Conservation (phyloP, 2,329 filamentous ascomycete species). For the Fusarium floridanum region DNA sequence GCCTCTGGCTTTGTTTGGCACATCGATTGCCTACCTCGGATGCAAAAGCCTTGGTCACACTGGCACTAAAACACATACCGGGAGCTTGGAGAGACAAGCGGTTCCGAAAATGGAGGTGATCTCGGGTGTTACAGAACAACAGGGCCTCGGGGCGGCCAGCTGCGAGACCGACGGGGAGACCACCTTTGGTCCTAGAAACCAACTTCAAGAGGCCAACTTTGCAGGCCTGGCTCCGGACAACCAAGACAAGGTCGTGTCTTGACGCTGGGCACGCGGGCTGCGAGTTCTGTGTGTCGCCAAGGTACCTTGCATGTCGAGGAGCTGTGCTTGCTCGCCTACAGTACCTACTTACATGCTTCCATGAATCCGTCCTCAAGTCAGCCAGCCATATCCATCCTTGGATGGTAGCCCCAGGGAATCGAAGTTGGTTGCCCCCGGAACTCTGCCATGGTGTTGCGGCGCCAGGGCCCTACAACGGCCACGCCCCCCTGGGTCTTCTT, state of each 20-base stretch:
- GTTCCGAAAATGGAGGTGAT: constrained; percentile 22
- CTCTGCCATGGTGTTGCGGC: constrained; percentile 9
- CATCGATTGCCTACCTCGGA: not conserved
- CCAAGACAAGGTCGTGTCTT: constrained; percentile 16
- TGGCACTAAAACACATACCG: constrained; percentile 33
- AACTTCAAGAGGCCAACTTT: constrained; percentile 32
- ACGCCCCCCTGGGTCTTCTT: constrained; percentile 7
- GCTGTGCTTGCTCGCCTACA: constrained; percentile 3
- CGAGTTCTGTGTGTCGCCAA: constrained; percentile 14
- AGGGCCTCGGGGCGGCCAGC: constrained; percentile 13
- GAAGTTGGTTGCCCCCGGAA: constrained; percentile 10
- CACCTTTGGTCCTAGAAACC: constrained; percentile 26
- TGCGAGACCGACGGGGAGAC: constrained; percentile 1
- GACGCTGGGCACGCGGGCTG: constrained; percentile 5
- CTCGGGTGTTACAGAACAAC: constrained; percentile 27
- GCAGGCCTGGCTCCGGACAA: constrained; percentile 13
- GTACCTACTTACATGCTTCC: not conserved
- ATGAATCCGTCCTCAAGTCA: constrained; percentile 20
- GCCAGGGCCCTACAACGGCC: constrained; percentile 1
- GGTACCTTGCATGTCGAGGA: constrained; percentile 33
- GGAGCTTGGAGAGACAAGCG: constrained; percentile 37
- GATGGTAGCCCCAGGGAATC: constrained; percentile 2
- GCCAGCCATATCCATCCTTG: constrained; percentile 4
- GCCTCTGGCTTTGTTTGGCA: constrained; percentile 7
- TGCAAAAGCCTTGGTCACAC: constrained; percentile 19